Conservation (phyloP, 1,284 basidiomycete species). For the Takashimella tepidaria region DNA sequence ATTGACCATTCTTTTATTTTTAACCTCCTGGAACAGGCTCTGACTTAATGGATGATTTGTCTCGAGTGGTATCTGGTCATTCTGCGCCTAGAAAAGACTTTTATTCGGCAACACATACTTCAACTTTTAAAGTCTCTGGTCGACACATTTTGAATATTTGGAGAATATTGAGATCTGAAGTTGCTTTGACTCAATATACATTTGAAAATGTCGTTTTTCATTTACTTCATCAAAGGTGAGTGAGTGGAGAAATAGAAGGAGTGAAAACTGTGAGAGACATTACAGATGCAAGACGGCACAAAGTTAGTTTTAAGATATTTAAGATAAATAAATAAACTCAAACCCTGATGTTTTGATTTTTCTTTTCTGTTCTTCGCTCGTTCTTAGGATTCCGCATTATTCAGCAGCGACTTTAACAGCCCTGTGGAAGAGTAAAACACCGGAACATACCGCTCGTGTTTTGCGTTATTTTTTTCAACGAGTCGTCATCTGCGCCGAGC, state of each 20-base stretch:
- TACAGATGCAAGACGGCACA: too few species aligned
- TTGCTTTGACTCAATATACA: slow-evolving; percentile 71
- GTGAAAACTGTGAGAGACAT: too few species aligned
- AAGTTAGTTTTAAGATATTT: too few species aligned
- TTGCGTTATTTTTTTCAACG: slow-evolving; percentile 62
- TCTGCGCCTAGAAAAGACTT: slow-evolving; percentile 54
- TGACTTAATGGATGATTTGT: slow-evolving; percentile 62
- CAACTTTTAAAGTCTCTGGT: slow-evolving; percentile 78
- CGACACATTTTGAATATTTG: slow-evolving; percentile 89
- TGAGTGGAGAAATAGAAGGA: too few species aligned
- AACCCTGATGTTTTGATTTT: too few species aligned
- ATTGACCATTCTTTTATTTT: too few species aligned
- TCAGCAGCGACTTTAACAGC: slow-evolving; percentile 60
- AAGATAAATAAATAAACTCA: too few species aligned
- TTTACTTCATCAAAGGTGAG: slow-evolving; percentile 64
- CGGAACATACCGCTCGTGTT: slow-evolving; percentile 56
- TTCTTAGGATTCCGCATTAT: slow-evolving; percentile 77
- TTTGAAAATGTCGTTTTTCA: slow-evolving; percentile 88
- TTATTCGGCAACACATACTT: slow-evolving; percentile 71
- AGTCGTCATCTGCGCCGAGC: slow-evolving; percentile 63
- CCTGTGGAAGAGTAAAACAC: slow-evolving; percentile 63
- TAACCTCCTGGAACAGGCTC: too few species aligned
- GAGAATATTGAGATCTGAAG: slow-evolving; percentile 84
- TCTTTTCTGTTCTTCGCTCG: slow-evolving; percentile 4
- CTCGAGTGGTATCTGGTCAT: slow-evolving; percentile 57